Evolutionary conservation across 345 rosid species (phyloP), one percentile per base, ranked within the genome.

Genomic region (Moricandia arvensis): DNA sequence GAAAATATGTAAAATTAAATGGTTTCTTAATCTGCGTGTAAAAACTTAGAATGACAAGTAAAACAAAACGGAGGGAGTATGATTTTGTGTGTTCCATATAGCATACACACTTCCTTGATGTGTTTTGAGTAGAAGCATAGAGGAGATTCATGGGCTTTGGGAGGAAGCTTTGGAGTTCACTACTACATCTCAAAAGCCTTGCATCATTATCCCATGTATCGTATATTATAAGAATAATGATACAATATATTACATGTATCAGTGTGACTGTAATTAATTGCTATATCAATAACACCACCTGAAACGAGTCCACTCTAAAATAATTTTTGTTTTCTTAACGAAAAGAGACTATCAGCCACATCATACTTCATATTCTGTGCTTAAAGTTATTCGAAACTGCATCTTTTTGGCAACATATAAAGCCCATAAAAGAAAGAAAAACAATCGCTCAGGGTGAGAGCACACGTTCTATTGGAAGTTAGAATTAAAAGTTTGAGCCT

Each of bases 71-170:
- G n/a, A n/a, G n/a, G n/a, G n/a, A n/a, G n/a, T n/a, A n/a, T n/a
- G n/a, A n/a, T n/a, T n/a, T 12, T 0, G 4, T 0, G 0, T 15
- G 2, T 6, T 21, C 8, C 16, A 51, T 38, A 7, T 41, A 73
- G 77, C 72, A 27, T 72, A 78, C 74, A 73, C 73, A 27, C 81
- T 73, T 51, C 77, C 77, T 0, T 72, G 43, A 78, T 59, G 64
- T 26, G 45, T 61, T 27, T 45, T 61, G 45, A 34, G n/a, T n/a
- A 35, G 18, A 27, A 34, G 31, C 34, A 15, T 54, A 6, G 34
- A 33, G 35, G 49, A 66, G 66, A 66, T 12, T 10, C 57, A 3
- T 18, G 61, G 21, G n/a, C n/a, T n/a, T n/a, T n/a, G n/a, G n/a
- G n/a, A n/a, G n/a, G n/a, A n/a, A n/a, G 53, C 3, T 29, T 12